Evolutionary conservation across 345 rosid genomes (phyloP).

Genomic region (Excoecaria cochinchinensis): DNA sequence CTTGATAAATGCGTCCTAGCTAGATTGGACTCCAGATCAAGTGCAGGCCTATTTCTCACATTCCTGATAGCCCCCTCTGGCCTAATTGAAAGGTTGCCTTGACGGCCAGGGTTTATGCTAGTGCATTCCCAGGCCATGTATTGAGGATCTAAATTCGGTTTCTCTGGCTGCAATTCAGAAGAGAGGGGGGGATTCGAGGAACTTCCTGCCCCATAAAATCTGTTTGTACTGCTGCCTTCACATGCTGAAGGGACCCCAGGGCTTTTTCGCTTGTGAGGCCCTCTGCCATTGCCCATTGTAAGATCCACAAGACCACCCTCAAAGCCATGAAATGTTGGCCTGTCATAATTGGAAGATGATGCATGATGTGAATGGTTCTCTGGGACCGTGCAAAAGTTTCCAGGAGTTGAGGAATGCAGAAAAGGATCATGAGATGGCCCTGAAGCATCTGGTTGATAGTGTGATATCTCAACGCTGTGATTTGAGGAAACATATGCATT

Average conservation of each 20-base stretch:
- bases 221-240: constrained; percentile 74
- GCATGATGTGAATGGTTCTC: constrained; percentile 53
- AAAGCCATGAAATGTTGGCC: constrained; percentile 45
- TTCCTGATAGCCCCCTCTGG: constrained; percentile 73
- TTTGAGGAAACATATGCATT: constrained; percentile 48
- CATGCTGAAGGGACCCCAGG: constrained; percentile 60
- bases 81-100: constrained; percentile 52
- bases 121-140: constrained; percentile 49
- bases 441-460: constrained; percentile 51
- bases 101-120: constrained; percentile 39
- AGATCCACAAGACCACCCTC: constrained; percentile 57
- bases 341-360: constrained; percentile 59
- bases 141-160: constrained; percentile 49
- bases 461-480: constrained; percentile 49
- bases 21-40: constrained; percentile 55
- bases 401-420: constrained; percentile 40
- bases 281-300: constrained; percentile 52
- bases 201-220: constrained; percentile 53
- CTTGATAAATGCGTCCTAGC: constrained; percentile 46
- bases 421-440: constrained; percentile 53
- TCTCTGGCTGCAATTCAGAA: constrained; percentile 52
- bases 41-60: constrained; percentile 70
- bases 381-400: constrained; percentile 44
- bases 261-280: constrained; percentile 72
- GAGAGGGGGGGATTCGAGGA: constrained; percentile 59